Percentiles rank a stretch among this genome's conserved stretches.
Evolutionary conservation across 495 filamentous ascomycete genomes (phyloP).

Genomic region (Aspergillus homomorphus): DNA sequence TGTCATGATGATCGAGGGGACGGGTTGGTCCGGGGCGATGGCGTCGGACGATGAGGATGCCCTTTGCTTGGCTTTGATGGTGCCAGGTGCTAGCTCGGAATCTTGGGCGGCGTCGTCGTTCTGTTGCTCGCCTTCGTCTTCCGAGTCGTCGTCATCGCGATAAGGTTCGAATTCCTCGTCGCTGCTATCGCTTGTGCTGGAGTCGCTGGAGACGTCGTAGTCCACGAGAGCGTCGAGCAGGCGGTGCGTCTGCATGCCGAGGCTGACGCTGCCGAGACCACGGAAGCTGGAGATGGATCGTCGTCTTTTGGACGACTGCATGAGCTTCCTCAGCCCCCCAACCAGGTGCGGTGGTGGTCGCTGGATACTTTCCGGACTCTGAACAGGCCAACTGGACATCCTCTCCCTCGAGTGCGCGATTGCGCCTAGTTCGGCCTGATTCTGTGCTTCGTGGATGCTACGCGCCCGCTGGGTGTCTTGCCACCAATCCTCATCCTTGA

Average conservation of each 20-base stretch:
- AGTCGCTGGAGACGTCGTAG: slow-evolving; percentile 42
- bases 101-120: slow-evolving; percentile 16
- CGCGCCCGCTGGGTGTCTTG: slow-evolving; percentile 64
- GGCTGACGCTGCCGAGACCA: slow-evolving; percentile 57
- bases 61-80: slow-evolving; percentile 13
- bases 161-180: slow-evolving; percentile 46
- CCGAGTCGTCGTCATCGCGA: slow-evolving; percentile 41
- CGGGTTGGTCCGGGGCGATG: slow-evolving; percentile 15
- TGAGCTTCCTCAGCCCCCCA: slow-evolving; percentile 48
- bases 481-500: slow-evolving; percentile 81
- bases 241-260: slow-evolving; percentile 77
- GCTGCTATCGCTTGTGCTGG: slow-evolving; percentile 47
- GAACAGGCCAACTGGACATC: slow-evolving; percentile 49
- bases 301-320: slow-evolving; percentile 49
- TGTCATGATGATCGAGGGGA: slow-evolving; percentile 49
- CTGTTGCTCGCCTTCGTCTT: slow-evolving; percentile 10
- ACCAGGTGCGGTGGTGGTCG: slow-evolving; percentile 37
- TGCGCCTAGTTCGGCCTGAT: slow-evolving; percentile 15
- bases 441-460: slow-evolving; percentile 17
- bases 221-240: slow-evolving; percentile 63
- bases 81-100: background rate
- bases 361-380: slow-evolving; percentile 50
- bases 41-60: background rate
- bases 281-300: slow-evolving; percentile 64
- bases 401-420: slow-evolving; percentile 25